A percentile compares a stretch with the other conserved stretches of the same genome.
Evolutionary conservation across 441 rosid genomes (phyloP).

Genomic region (Rhodomyrtus psidioides): DNA sequence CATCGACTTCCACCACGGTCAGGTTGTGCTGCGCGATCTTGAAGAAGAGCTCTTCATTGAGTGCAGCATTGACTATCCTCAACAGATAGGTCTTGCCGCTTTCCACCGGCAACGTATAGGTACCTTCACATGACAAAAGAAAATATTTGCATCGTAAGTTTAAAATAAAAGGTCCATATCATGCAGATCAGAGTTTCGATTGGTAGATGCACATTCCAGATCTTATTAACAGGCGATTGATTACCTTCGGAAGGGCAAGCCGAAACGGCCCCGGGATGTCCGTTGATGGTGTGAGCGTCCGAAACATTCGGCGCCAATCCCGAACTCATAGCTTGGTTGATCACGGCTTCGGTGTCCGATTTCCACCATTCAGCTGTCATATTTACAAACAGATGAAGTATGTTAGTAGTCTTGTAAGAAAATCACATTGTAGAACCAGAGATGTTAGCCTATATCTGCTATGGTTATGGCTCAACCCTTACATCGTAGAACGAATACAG

Average conservation of each 20-base stretch:
- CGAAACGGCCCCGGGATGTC: not conserved
- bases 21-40: conserved; percentile 8
- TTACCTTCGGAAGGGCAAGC: conserved; percentile 9
- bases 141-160: not conserved
- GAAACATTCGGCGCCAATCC: conserved; percentile 14
- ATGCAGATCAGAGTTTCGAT: not conserved
- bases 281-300: conserved; percentile 12
- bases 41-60: conserved; percentile 20
- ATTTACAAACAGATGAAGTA: not conserved
- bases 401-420: not conserved
- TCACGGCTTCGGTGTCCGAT: conserved; percentile 9
- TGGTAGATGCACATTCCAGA: not conserved
- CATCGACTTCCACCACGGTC: conserved; percentile 15
- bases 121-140: not conserved
- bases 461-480: not conserved
- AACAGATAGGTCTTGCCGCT: conserved; percentile 9
- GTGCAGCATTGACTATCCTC: conserved; percentile 14
- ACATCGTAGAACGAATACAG: not conserved
- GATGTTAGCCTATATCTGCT: not conserved
- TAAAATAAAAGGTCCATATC: not conserved
- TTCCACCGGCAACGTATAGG: conserved; percentile 2
- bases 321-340: conserved; percentile 5
- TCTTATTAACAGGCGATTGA: not conserved
- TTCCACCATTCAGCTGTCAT: conserved; percentile 15
- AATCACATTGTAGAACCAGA: not conserved